Evolutionary conservation across 2,329 filamentous ascomycete species (phyloP), one percentile per base, ranked within the genome.

Genomic region (Fusarium chaquense): DNA sequence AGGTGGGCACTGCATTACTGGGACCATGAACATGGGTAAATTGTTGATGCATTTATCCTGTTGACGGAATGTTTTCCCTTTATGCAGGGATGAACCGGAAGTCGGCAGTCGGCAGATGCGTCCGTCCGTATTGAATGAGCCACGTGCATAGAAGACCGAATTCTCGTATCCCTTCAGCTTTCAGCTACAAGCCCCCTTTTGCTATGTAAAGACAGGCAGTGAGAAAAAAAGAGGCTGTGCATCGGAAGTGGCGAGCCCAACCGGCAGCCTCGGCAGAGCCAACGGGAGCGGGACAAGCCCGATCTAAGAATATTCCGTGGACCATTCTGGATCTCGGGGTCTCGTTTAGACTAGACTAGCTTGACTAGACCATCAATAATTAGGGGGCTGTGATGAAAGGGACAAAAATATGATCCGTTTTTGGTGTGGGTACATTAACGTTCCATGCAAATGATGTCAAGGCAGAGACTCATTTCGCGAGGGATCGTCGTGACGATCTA

Each of bases 361-460:
- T 30, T 5, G 43, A 13, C 41, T 10, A 2, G 24, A n/a, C 28
- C 44, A 3, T 32, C 26, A 32, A 46, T 32, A 26, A 26, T 7
- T 26, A 6, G 13, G 26, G 32, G 18, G 18, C 26, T n/a, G n/a
- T 20, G 30, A 20, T 20, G 6, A 24, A 12, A 22, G 20, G 5
- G 22, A 24, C 16, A 44, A 28, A 20, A 40, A 3, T 16, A n/a
- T n/a, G 46, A 16, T 3, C 47, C 24, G 18, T 52, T 38, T n/a
- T 46, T 22, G 30, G n/a, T 47, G 47, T 38, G 46, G 55, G 20
- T 51, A 38, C 20, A 3, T 32, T 7, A 4, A 13, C 11, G 22
- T 49, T 47, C 35, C 43, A 52, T 58, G 15, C 16, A 53, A 52
- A 64, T 72, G 69, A 72, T 72, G 69, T 72, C 66, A 71, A 20